A percentile compares a stretch with the other conserved stretches of the same genome.
These are phyloP conservation scores for Cryptococcus sp. DNA, from an alignment of 1,284 basidiomycete genomes.

Conservation along the genomic window DNA sequence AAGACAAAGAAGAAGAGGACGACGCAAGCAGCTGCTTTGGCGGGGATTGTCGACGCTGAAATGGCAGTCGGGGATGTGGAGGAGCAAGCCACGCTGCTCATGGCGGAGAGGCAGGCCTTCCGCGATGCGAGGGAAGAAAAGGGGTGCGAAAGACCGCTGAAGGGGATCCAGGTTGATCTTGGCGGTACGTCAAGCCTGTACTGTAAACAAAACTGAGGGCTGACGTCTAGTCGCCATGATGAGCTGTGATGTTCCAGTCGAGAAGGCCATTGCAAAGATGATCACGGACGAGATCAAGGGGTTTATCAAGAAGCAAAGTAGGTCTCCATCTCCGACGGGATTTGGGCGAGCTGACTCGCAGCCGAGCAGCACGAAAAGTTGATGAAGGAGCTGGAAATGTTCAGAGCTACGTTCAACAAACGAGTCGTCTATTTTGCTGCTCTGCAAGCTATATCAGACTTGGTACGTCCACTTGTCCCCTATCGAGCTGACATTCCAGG, in stretches of 20 bases:
- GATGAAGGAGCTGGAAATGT: constrained; percentile 39
- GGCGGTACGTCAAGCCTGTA: constrained; percentile 21
- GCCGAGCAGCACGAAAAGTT: constrained; percentile 30
- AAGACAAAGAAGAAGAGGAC: constrained; percentile 26
- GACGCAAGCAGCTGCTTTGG: constrained; percentile 27
- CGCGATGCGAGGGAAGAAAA: constrained; percentile 28
- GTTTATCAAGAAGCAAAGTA: constrained; percentile 25
- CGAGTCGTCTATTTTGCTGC: constrained; percentile 41
- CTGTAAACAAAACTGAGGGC: not conserved
- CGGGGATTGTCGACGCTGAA: constrained; percentile 6
- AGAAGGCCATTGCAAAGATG: constrained; percentile 19
- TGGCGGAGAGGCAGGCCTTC: constrained; percentile 36
- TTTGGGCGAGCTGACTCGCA: constrained; percentile 6
- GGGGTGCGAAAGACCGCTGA: constrained; percentile 35
- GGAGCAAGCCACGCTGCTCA: constrained; percentile 24
- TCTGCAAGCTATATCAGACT: constrained; percentile 44
- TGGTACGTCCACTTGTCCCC: constrained; percentile 12
- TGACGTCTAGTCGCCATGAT: constrained; percentile 9
- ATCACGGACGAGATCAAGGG: constrained; percentile 12
- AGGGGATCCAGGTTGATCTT: constrained; percentile 34
- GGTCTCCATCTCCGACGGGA: constrained; percentile 1
- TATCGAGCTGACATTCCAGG: constrained; percentile 5
- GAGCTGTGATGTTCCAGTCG: constrained; percentile 17
- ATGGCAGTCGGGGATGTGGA: constrained; percentile 21
- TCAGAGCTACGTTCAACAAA: constrained; percentile 39